Evolutionary conservation across 1,284 basidiomycete species (phyloP), one percentile per base, ranked within the genome.

Genomic region (Cutaneotrichosporon dermatis): DNA sequence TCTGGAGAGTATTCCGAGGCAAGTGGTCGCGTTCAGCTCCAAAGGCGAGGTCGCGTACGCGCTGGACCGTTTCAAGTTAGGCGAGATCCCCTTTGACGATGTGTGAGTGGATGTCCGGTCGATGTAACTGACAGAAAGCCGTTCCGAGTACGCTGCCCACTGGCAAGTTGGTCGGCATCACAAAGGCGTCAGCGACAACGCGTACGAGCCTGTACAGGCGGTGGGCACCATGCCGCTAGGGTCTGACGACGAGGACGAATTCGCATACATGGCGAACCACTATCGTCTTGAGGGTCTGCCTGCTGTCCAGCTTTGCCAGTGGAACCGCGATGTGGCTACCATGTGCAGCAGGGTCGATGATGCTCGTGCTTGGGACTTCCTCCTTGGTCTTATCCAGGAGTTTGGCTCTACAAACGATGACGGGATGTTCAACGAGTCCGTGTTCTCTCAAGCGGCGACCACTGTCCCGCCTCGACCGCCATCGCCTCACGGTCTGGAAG

Each of bases 11-110:
- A 80, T 93, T 15, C 84, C 88, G 6, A 82, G 88, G 8, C 82
- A 84, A 4, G 82, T 88, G 0, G 69, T 85, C 8, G 81, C 85
- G 0, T 93, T 90, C 89, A 85, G 86, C 54, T 81, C 82, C 0
- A 79, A 82, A 44, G 89, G 89, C 0, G 83, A 87, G 5, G 72
- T 92, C 39, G 82, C 85, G 1, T 90, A 91, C 66, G 86, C 87
- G 4, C 72, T 84, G 1, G 88, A 89, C 61, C 77, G 78, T 15
- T 82, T 81, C 55, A 73, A 75, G 16, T 73, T 73, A 37, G 88
- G 85, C 79, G 90, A 92, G 68, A 75, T 88, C 0, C 91, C 91
- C 0, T 93, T 89, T 66, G 91, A 93, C 67, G 91, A 93, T 70
- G 71, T 88, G 90, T 91, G 69, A 69, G 87, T 79, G 53, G 44